Base-by-base conservation (phyloP, 2,329 filamentous ascomycete genomes). In the Aaosphaeria pasadenensis region DNA sequence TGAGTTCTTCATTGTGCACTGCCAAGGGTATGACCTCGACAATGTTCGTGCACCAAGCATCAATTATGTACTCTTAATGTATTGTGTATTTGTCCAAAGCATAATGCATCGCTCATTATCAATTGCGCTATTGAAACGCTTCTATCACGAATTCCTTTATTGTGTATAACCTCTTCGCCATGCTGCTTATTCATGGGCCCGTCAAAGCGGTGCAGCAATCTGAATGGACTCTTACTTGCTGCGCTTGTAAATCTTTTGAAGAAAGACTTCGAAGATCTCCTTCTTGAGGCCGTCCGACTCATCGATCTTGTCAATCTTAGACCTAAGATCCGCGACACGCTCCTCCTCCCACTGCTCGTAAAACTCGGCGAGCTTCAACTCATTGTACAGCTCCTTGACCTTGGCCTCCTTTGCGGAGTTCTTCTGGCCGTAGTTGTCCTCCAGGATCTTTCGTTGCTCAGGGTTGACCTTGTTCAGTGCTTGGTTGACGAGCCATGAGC, bases 181-280 rank as follows among this genome's bases (percentile, higher is more conserved):
- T 24, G 17, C 17, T 24, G 17, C 17, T 24, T 24, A 24, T 24
- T 24, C 17, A 24, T 24, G 17, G 17, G 17, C 17, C 17, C 17
- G 17, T 24, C 17, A 24, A 24, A 24, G 17, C 17, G 17, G 17
- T 24, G 17, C 17, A 24, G 17, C 17, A 24, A 24, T 24, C 17
- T 36, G 33, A 36, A 9, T 36, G 33, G n/a, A 9, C 7, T 9
- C 33, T 36, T 88, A 97, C 77, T 96, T 97, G 82, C 84, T 94
- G 68, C 94, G 83, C 85, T 96, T 96, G 83, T 97, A 97, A 69
- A 99, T 97, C 83, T 99, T 99, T 72, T 80, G 79, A 56, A 99
- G 78, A 80, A 97, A 99, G 40, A 83, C 81, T 62, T 95, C 87
- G 59, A 97, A 96, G 38, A 97, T 83, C 50, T 80, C 82, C 81